phyloP scores from a whole-genome alignment of 345 rosid species.

The Eucalyptus cladocalyx region DNA sequence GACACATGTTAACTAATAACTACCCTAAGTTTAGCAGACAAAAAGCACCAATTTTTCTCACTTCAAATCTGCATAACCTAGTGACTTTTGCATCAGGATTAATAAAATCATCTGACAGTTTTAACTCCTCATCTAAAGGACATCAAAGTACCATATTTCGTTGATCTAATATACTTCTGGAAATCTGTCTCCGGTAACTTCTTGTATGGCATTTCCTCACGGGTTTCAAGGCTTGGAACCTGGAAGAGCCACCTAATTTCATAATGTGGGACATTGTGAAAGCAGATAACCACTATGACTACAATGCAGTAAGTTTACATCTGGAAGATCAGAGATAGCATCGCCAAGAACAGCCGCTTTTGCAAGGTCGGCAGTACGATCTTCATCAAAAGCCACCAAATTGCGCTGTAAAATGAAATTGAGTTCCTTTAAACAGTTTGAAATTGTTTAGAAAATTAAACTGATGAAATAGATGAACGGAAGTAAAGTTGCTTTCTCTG shows the following conservation, averaged over 20 bases:
- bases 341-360: slow-evolving; percentile 65
- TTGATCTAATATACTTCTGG: slow-evolving; percentile 69
- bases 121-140: neutral
- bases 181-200: slow-evolving; percentile 72
- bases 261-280: neutral
- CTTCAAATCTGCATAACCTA: neutral
- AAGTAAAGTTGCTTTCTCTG: neutral
- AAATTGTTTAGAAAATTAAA: neutral
- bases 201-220: slow-evolving; percentile 44
- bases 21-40: neutral
- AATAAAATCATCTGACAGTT: neutral
- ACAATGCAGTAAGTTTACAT: slow-evolving; percentile 21
- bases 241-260: slow-evolving; percentile 1
- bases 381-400: slow-evolving; percentile 84
- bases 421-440: neutral
- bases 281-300: neutral
- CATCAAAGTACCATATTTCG: slow-evolving; percentile 29
- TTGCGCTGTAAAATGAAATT: slow-evolving; percentile 57
- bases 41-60: neutral
- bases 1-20: neutral
- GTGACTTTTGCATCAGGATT: neutral
- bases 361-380: slow-evolving; percentile 58
- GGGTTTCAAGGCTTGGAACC: slow-evolving; percentile 47
- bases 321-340: slow-evolving; percentile 94
- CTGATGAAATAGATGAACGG: neutral